A percentile compares a stretch with the other conserved stretches of the same genome.
These are phyloP conservation scores for Multifurca ochricompacta DNA, from an alignment of 768 basidiomycete species.

Conservation along the genomic window DNA sequence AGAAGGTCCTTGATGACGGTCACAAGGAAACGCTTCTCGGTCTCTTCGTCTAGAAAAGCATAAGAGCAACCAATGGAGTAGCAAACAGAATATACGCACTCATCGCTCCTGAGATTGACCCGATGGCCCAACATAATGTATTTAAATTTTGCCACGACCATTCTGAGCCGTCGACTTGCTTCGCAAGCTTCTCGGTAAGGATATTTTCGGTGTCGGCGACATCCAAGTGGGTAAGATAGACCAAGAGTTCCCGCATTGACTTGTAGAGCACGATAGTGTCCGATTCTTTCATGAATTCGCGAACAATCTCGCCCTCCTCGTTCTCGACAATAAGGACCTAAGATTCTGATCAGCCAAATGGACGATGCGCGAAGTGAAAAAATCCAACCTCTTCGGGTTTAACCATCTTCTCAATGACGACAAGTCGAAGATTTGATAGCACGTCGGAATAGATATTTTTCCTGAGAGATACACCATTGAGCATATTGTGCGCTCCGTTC, in stretches of 20 bases:
- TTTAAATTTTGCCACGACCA: slow-evolving; percentile 99
- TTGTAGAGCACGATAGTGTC: slow-evolving; percentile 99
- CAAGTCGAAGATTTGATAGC: slow-evolving; percentile 84
- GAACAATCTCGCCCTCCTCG: slow-evolving; percentile 98
- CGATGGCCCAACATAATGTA: slow-evolving; percentile 99
- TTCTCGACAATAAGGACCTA: slow-evolving; percentile 98
- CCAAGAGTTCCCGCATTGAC: slow-evolving; percentile 94
- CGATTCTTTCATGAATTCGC: slow-evolving; percentile 98
- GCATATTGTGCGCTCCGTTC: slow-evolving; percentile 53
- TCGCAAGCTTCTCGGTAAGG: slow-evolving; percentile 92
- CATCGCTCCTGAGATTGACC: slow-evolving; percentile 98
- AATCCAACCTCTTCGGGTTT: slow-evolving; percentile 90
- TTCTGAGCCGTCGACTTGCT: slow-evolving; percentile 95
- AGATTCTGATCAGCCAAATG: background rate
- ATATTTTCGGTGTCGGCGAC: slow-evolving; percentile 95
- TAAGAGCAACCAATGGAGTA: background rate
- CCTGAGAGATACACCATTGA: slow-evolving; percentile 71
- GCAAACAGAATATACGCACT: slow-evolving; percentile 46
- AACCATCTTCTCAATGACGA: slow-evolving; percentile 98
- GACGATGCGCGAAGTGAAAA: slow-evolving; percentile 5
- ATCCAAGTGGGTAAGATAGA: slow-evolving; percentile 96
- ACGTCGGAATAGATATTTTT: slow-evolving; percentile 97
- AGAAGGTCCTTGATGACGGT: slow-evolving; percentile 98
- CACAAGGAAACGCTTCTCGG: slow-evolving; percentile 97
- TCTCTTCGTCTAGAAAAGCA: slow-evolving; percentile 74